Percentiles rank a stretch among this genome's conserved stretches.
Evolutionary conservation across 768 basidiomycete species (phyloP).

Genomic region (Cystofilobasidium ferigula): DNA sequence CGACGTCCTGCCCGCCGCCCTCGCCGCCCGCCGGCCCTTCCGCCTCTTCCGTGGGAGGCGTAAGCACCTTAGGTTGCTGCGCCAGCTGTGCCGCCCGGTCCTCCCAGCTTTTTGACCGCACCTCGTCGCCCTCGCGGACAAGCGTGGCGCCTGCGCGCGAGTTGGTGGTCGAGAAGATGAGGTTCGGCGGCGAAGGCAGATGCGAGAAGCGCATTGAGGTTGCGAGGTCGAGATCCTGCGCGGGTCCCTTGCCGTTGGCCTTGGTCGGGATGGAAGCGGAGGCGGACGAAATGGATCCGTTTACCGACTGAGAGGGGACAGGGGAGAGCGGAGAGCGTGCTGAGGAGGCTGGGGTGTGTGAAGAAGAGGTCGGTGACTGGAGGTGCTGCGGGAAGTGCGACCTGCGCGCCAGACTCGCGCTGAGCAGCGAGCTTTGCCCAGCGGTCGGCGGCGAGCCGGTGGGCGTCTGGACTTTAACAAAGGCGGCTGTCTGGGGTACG

Average conservation of each 20-base stretch:
- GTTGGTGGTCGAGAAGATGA: conserved; percentile 3
- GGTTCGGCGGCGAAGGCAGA: conserved; percentile 1
- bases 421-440: background rate
- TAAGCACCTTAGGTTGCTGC: background rate
- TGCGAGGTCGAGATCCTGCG: conserved; percentile 2
- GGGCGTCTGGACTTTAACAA: background rate
- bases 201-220: conserved; percentile 1
- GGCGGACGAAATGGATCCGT: background rate
- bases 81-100: background rate
- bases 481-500: background rate
- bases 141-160: background rate
- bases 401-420: background rate
- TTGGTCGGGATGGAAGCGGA: background rate
- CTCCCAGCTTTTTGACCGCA: background rate
- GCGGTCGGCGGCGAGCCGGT: background rate
- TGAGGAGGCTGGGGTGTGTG: background rate
- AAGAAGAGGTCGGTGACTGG: background rate
- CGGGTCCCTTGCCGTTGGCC: background rate
- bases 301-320: background rate
- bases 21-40: background rate
- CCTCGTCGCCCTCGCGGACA: background rate
- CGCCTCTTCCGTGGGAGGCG: background rate
- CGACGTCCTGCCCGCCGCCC: background rate
- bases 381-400: background rate
- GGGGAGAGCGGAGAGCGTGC: background rate